phyloP scores from a whole-genome alignment of 169 alveolate species.

The Eimeria tenella region DNA sequence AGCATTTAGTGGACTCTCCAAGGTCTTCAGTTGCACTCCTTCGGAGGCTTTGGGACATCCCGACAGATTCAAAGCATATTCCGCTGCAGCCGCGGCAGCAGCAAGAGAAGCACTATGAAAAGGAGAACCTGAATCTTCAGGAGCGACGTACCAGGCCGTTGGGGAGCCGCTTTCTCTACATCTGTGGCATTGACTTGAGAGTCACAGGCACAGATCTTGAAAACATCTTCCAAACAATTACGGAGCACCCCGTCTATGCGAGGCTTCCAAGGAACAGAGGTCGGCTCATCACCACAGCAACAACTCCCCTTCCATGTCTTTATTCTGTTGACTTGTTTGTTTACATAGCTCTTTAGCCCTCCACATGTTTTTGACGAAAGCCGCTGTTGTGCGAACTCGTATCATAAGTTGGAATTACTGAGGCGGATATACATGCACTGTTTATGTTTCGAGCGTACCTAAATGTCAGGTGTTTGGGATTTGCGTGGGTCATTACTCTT shows the following conservation, averaged over 20 bases:
- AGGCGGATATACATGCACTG: too few species aligned
- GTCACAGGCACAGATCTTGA: conserved; percentile 70
- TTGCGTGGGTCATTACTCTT: too few species aligned
- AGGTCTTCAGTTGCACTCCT: conserved; percentile 12
- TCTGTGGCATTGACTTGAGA: conserved; percentile 67
- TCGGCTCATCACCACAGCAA: neutral
- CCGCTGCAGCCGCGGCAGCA: conserved; percentile 25
- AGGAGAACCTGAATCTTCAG: conserved; percentile 56
- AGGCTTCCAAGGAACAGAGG: conserved; percentile 61
- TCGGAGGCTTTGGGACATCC: conserved; percentile 61
- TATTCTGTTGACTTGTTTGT: neutral
- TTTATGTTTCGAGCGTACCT: too few species aligned
- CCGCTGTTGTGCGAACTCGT: too few species aligned
- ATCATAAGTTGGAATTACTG: too few species aligned
- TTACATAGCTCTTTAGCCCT: neutral
- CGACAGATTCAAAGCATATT: neutral
- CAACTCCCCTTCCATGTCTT: neutral
- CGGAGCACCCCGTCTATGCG: conserved; percentile 43
- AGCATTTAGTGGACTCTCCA: neutral
- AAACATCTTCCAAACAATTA: conserved; percentile 59
- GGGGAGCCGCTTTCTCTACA: conserved; percentile 63
- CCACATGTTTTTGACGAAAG: too few species aligned
- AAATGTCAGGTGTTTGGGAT: too few species aligned
- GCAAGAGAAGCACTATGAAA: conserved; percentile 10
- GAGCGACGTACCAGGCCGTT: conserved; percentile 68